Evolutionary conservation across 257 asterid species (phyloP).

Genomic region (Rehmannia glutinosa): DNA sequence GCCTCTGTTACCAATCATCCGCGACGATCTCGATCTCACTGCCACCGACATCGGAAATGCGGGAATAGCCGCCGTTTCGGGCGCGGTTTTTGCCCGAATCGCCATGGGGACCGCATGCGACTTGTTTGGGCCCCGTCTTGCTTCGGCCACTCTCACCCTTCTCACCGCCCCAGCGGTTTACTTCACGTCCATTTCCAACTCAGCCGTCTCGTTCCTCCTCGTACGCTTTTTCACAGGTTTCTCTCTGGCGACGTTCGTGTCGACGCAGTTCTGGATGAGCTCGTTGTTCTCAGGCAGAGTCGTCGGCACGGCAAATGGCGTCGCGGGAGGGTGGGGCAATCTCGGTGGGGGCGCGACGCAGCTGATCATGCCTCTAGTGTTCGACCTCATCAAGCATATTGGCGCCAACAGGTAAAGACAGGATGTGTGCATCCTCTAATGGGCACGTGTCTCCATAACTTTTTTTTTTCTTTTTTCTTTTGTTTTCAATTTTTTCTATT

Average conservation of each 20-base stretch:
- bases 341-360: constrained; percentile 92
- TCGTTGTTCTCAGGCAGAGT: constrained; percentile 56
- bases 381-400: constrained; percentile 31
- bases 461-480: no score
- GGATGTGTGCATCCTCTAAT: no score
- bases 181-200: constrained; percentile 39
- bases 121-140: constrained; percentile 70
- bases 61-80: constrained; percentile 79
- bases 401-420: no score
- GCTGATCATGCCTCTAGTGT: constrained; percentile 78
- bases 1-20: constrained; percentile 75
- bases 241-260: constrained; percentile 77
- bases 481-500: no score
- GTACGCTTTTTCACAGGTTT: constrained; percentile 77
- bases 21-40: constrained; percentile 73
- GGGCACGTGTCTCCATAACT: no score
- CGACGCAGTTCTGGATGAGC: constrained; percentile 96
- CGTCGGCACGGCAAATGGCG: constrained; percentile 81
- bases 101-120: constrained; percentile 91
- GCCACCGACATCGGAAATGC: constrained; percentile 89
- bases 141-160: constrained; percentile 60
- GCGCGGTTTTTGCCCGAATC: constrained; percentile 74
- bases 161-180: constrained; percentile 77
- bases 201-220: constrained; percentile 46
- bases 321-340: constrained; percentile 94